phyloP scores from a whole-genome alignment of 2,329 filamentous ascomycete species.

The Fusarium sp. region DNA sequence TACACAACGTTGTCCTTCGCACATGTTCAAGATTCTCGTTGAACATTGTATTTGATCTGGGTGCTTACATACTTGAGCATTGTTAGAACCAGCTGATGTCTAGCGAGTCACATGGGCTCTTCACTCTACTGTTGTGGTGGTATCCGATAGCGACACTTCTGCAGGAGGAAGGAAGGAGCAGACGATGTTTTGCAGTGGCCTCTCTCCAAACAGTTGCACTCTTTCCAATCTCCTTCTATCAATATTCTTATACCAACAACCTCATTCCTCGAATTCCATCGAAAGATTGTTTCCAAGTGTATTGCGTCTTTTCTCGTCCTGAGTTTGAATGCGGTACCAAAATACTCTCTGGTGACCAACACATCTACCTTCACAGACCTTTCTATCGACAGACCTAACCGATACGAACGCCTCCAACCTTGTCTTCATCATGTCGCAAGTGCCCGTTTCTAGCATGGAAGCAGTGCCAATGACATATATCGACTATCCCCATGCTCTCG shows the following conservation, averaged over 20 bases:
- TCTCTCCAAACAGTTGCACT: background rate
- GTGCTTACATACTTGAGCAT: too few relatives aligned
- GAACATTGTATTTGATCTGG: background rate
- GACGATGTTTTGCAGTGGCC: background rate
- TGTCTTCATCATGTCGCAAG: background rate
- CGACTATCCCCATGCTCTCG: background rate
- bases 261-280: too few relatives aligned
- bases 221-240: background rate
- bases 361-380: background rate
- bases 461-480: background rate
- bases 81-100: too few relatives aligned
- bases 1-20: background rate
- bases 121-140: background rate
- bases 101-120: too few relatives aligned
- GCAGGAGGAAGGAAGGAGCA: background rate
- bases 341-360: background rate
- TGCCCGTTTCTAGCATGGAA: background rate
- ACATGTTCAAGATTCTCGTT: background rate
- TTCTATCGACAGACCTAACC: background rate
- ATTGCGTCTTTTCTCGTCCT: background rate
- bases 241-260: background rate
- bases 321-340: too few relatives aligned
- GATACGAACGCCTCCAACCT: background rate
- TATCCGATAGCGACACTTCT: background rate
- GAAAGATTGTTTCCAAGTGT: background rate